phyloP scores from a whole-genome alignment of 2,329 filamentous ascomycete species.

The Aureobasidium leucospermi region DNA sequence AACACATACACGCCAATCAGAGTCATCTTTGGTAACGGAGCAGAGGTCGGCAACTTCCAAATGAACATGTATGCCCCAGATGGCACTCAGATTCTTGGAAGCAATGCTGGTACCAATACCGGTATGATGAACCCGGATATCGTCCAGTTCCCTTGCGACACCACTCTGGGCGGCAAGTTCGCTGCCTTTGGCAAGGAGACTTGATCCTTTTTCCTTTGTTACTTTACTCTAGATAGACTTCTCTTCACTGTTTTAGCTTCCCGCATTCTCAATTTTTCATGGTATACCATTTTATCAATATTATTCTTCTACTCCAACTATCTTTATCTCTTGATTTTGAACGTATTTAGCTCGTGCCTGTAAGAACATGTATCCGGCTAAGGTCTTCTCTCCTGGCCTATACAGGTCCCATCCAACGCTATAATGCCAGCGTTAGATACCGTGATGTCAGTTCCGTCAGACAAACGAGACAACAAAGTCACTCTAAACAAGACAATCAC shows the following conservation, averaged over 20 bases:
- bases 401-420: no score
- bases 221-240: not conserved
- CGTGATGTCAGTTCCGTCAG: no score
- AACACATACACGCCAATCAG: slow-evolving; percentile 12
- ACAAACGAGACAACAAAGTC: no score
- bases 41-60: not conserved
- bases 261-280: no score
- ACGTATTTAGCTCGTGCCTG: no score
- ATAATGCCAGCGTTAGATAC: no score
- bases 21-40: slow-evolving; percentile 9
- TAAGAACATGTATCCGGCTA: no score
- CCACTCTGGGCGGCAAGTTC: not conserved
- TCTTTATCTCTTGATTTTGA: no score
- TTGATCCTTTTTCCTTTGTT: not conserved
- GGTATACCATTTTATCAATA: no score
- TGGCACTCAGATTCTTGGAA: slow-evolving; percentile 5
- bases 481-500: no score
- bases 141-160: slow-evolving; percentile 12
- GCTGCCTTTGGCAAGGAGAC: slow-evolving; percentile 13
- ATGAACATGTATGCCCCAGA: slow-evolving; percentile 11
- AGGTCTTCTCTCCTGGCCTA: no score
- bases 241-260: not conserved
- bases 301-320: no score
- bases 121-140: slow-evolving; percentile 3
- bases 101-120: not conserved